Conservation (phyloP, 768 basidiomycete species). For the Artomyces pyxidatus region DNA sequence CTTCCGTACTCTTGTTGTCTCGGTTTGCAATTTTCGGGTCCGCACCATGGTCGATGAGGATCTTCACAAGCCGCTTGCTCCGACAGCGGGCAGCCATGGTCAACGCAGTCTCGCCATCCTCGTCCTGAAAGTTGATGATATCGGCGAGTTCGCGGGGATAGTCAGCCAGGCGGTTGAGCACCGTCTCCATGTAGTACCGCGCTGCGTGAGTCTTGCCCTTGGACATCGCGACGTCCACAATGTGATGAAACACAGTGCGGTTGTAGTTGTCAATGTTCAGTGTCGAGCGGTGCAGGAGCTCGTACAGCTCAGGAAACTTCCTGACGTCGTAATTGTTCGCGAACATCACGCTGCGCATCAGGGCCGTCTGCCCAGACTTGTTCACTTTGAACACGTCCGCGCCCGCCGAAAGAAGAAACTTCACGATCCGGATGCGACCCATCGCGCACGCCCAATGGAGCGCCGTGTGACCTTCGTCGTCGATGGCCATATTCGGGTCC, state of each 20-base stretch:
- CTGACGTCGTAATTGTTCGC: conserved; percentile 99
- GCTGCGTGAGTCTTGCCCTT: conserved; percentile 98
- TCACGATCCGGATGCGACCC: conserved; percentile 95
- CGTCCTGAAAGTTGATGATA: conserved; percentile 98
- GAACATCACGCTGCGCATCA: conserved; percentile 99
- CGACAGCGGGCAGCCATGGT: conserved; percentile 95
- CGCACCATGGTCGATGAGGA: conserved; percentile 92
- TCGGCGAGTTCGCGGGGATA: conserved; percentile 96
- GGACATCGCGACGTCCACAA: conserved; percentile 94
- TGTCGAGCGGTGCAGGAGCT: conserved; percentile 93
- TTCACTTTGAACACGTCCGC: conserved; percentile 98
- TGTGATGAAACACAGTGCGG: conserved; percentile 96
- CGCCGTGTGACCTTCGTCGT: conserved; percentile 96
- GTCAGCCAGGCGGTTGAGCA: conserved; percentile 77
- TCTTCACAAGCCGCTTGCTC: conserved; percentile 90
- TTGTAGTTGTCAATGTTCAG: conserved; percentile 98
- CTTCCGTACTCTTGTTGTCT: conserved; percentile 95
- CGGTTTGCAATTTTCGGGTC: conserved; percentile 92
- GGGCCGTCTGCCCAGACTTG: conserved; percentile 89
- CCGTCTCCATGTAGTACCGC: conserved; percentile 97
- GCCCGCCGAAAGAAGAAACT: conserved; percentile 85
- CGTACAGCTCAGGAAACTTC: conserved; percentile 96
- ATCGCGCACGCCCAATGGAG: conserved; percentile 99
- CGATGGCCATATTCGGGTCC: conserved; percentile 93
- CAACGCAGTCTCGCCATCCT: conserved; percentile 95